Evolutionary conservation across 805 yeast species (phyloP), one percentile per base, ranked within the genome.

Genomic region (Yamadazyma endophytica): DNA sequence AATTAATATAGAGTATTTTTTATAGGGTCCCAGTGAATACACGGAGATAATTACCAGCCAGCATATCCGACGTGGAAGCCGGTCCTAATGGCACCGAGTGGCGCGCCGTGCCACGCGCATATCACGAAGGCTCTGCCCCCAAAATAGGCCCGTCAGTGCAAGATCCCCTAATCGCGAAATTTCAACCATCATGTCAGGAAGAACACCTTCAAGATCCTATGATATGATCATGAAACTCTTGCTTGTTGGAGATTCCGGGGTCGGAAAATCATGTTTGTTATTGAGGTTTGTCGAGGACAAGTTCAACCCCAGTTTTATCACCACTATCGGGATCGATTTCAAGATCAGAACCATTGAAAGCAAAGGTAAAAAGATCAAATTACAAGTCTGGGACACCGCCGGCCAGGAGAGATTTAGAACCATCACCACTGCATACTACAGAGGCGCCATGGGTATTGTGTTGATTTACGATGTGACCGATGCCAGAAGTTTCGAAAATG

Each of bases 291-390:
- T 90, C 38, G 96, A 88, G 49, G 97, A 90, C 62, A 89, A 88
- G 61, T 92, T 92, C 69, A 89, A 90, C 50, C 97, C 97, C 4
- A 79, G 92, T 13, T 92, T 90, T 62, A 92, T 92, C 64, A 88
- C 97, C 37, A 92, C 98, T 28, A 92, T 92, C 51, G 98, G 98
- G 33, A 92, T 92, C 50, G 98, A 92, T 61, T 92, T 92, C 75
- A 92, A 92, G 68, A 90, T 92, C 57, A 82, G 96, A 64, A 89
- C 96, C 17, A 85, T 89, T 46, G 97, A 90, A 49, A 74, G 89
- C 44, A 90, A 90, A 42, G 96, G 96, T 32, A 84, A 85, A 62
- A 82, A 82, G 44, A 84, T 92, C 61, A 92, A 92, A 65, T 74
- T 90, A 55, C 98, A 92, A 61, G 84, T 90, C 26, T 83, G 96